Conservation (phyloP, 108 stramenopile genomes). For the Fragilaria radians region DNA sequence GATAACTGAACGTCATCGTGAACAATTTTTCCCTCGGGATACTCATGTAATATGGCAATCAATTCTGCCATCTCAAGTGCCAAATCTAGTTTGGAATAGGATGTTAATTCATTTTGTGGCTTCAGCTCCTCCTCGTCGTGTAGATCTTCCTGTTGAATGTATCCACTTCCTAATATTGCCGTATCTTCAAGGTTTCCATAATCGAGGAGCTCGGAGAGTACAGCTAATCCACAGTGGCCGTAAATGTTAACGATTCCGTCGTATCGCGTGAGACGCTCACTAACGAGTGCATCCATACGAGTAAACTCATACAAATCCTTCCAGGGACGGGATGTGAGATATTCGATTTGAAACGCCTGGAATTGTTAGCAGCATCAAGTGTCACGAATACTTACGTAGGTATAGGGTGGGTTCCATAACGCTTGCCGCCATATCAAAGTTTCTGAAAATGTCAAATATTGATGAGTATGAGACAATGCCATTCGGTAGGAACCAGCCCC, state of each 20-base stretch:
- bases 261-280: conserved; percentile 54
- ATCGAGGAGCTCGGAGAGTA: conserved; percentile 5
- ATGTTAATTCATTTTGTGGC: conserved; percentile 51
- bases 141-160: conserved; percentile 22
- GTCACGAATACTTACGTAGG: not conserved
- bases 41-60: conserved; percentile 66
- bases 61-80: conserved; percentile 62
- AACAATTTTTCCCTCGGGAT: conserved; percentile 48
- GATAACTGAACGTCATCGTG: conserved; percentile 53
- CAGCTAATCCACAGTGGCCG: conserved; percentile 53
- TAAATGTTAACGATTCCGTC: conserved; percentile 64
- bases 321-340: not conserved
- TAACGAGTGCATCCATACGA: conserved; percentile 50
- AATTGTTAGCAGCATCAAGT: not conserved
- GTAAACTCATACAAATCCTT: conserved; percentile 4
- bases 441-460: conserved; percentile 5
- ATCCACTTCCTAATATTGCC: conserved; percentile 21
- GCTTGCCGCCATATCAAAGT: not conserved
- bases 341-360: too few relatives aligned
- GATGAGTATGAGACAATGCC: conserved; percentile 3
- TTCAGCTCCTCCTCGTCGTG: conserved; percentile 34
- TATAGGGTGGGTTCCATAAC: not conserved
- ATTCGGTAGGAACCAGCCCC: conserved; percentile 9
- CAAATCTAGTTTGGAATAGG: conserved; percentile 49
- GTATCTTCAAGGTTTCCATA: not conserved